These are phyloP conservation scores for Anethum foeniculum DNA, from an alignment of 140 eudicot genomes.

Conservation along the genomic window DNA sequence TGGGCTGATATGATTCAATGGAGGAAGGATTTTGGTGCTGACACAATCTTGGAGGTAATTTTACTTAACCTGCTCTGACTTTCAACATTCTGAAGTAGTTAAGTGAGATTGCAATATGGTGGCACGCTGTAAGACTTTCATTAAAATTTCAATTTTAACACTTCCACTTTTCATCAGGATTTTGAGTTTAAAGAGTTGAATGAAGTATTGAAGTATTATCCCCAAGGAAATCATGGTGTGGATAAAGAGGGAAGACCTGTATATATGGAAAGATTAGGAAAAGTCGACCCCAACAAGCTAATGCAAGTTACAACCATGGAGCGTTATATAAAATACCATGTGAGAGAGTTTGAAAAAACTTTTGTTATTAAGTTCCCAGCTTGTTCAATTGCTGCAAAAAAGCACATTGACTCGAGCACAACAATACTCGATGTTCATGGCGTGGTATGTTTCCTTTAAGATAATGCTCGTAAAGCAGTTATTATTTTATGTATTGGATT, in stretches of 20 bases:
- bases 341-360: slow-evolving; percentile 71
- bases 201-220: slow-evolving; percentile 81
- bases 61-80: neutral
- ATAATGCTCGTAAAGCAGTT: neutral
- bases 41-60: slow-evolving; percentile 65
- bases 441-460: slow-evolving; percentile 49
- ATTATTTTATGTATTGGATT: neutral
- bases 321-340: slow-evolving; percentile 84
- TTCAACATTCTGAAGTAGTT: neutral
- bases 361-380: slow-evolving; percentile 80
- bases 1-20: slow-evolving; percentile 74
- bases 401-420: slow-evolving; percentile 87
- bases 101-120: neutral
- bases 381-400: slow-evolving; percentile 85
- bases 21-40: slow-evolving; percentile 69
- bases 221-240: slow-evolving; percentile 95
- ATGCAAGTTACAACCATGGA: slow-evolving; percentile 97
- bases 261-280: slow-evolving; percentile 89
- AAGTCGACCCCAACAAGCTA: slow-evolving; percentile 86
- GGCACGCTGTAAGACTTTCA: neutral
- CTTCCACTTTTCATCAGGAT: slow-evolving; percentile 39
- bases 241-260: slow-evolving; percentile 92
- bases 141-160: slow-evolving; percentile 2
- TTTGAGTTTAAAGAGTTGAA: slow-evolving; percentile 75
- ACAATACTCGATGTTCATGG: slow-evolving; percentile 96